Conservation (phyloP, 441 rosid species). For the Gossypium aridum region DNA sequence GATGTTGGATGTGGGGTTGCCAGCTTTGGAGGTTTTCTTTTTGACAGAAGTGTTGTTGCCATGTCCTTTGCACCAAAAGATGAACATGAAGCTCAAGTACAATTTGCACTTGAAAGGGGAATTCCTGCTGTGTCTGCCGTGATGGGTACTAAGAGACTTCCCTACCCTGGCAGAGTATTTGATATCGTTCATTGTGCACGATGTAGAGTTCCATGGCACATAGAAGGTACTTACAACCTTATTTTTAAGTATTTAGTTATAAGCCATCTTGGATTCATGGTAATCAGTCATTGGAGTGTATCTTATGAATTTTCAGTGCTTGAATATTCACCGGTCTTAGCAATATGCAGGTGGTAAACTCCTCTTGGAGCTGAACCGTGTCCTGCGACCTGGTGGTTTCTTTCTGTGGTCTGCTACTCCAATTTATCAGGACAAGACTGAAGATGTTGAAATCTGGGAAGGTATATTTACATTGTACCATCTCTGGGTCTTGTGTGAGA, state of each 20-base stretch:
- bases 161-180: slow-evolving; percentile 85
- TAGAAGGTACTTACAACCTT: slow-evolving; percentile 51
- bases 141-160: slow-evolving; percentile 91
- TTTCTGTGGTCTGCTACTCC: slow-evolving; percentile 99
- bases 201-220: slow-evolving; percentile 97
- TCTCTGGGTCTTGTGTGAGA: slow-evolving; percentile 1
- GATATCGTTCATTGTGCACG: slow-evolving; percentile 94
- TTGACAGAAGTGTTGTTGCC: slow-evolving; percentile 70
- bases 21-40: slow-evolving; percentile 88
- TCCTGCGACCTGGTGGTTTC: slow-evolving; percentile 84
- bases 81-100: slow-evolving; percentile 96
- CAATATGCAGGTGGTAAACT: slow-evolving; percentile 75
- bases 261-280: not conserved
- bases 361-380: slow-evolving; percentile 84
- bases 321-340: not conserved
- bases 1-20: slow-evolving; percentile 99
- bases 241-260: not conserved
- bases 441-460: slow-evolving; percentile 80
- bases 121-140: slow-evolving; percentile 93
- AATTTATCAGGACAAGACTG: slow-evolving; percentile 69
- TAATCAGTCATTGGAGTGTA: not conserved
- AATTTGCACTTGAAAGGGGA: slow-evolving; percentile 93
- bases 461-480: slow-evolving; percentile 33
- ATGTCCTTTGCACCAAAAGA: slow-evolving; percentile 98
- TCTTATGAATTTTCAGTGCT: not conserved